Evolutionary conservation across 164 flowering plant genomes (phyloP).

Genomic region (Houttuynia cordata): DNA sequence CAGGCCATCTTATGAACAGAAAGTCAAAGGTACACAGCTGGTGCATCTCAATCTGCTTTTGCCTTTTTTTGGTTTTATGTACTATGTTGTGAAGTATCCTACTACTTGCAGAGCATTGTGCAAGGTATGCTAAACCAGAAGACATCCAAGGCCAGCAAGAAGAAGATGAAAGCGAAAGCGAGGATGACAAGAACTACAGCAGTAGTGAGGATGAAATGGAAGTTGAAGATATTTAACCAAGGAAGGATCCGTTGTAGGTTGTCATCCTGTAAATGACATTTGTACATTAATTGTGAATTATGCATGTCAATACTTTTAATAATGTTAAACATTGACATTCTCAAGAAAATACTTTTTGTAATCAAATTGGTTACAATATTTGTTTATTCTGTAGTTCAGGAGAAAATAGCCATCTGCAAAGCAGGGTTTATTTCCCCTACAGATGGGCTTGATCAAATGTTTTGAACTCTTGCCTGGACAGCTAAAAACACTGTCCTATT

Average conservation of each 20-base stretch:
- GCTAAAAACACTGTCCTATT: too few species aligned
- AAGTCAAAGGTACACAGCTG: constrained; percentile 34
- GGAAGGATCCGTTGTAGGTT: background rate
- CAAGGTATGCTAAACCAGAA: background rate
- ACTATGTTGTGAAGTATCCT: too few species aligned
- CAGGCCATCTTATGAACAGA: constrained; percentile 33
- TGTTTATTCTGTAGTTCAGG: too few species aligned
- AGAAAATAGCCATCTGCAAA: too few species aligned
- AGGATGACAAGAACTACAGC: background rate
- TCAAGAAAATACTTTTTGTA: background rate
- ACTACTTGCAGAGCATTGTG: background rate
- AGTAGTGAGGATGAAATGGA: background rate
- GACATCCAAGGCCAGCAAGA: background rate
- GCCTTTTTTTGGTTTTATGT: background rate
- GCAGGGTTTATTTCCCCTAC: too few species aligned
- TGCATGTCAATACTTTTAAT: background rate
- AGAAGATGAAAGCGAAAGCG: background rate
- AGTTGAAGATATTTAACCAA: background rate
- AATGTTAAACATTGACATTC: background rate
- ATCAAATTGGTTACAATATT: background rate
- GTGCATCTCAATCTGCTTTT: background rate
- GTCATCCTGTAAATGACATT: background rate
- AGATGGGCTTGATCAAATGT: too few species aligned
- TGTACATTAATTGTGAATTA: background rate
- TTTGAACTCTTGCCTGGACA: too few species aligned